These are phyloP conservation scores for Colletotrichum sp. DNA, from an alignment of 2,329 filamentous ascomycete species.

Conservation along the genomic window DNA sequence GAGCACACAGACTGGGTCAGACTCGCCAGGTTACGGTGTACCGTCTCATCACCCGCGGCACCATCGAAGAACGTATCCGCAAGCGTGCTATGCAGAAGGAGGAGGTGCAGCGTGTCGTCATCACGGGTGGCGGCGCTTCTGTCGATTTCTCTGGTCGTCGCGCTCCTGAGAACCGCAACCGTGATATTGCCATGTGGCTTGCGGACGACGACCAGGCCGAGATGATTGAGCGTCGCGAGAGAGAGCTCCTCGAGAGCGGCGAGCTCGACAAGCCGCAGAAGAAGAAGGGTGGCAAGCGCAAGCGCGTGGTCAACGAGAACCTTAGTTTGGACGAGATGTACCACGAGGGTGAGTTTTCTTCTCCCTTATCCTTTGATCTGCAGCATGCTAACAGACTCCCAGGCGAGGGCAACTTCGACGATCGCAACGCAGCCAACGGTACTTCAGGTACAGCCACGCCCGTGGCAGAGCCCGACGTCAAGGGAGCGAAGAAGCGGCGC, in stretches of 20 bases:
- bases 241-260: slow-evolving; percentile 79
- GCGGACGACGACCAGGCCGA: slow-evolving; percentile 97
- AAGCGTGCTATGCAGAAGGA: slow-evolving; percentile 98
- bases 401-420: slow-evolving; percentile 98
- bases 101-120: slow-evolving; percentile 97
- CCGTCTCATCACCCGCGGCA: slow-evolving; percentile 93
- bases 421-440: slow-evolving; percentile 37
- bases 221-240: slow-evolving; percentile 90
- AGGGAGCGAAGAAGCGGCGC: slow-evolving; percentile 57
- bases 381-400: slow-evolving; percentile 28
- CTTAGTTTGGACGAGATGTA: slow-evolving; percentile 96
- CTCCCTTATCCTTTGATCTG: rapidly evolving
- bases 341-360: slow-evolving; percentile 82
- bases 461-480: slow-evolving; percentile 55
- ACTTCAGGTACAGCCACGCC: slow-evolving; percentile 85
- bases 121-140: slow-evolving; percentile 86
- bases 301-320: slow-evolving; percentile 51
- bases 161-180: slow-evolving; percentile 88
- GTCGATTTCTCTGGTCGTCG: slow-evolving; percentile 96
- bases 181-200: slow-evolving; percentile 98
- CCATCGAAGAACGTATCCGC: slow-evolving; percentile 96
- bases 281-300: slow-evolving; percentile 62
- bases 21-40: slow-evolving; percentile 97
- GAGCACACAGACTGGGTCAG: slow-evolving; percentile 95
- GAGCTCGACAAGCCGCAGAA: slow-evolving; percentile 63